A percentile compares a stretch with the other conserved stretches of the same genome.
Evolutionary conservation across 768 basidiomycete species (phyloP).

Genomic region (Boletus pseudo-olivaceus): DNA sequence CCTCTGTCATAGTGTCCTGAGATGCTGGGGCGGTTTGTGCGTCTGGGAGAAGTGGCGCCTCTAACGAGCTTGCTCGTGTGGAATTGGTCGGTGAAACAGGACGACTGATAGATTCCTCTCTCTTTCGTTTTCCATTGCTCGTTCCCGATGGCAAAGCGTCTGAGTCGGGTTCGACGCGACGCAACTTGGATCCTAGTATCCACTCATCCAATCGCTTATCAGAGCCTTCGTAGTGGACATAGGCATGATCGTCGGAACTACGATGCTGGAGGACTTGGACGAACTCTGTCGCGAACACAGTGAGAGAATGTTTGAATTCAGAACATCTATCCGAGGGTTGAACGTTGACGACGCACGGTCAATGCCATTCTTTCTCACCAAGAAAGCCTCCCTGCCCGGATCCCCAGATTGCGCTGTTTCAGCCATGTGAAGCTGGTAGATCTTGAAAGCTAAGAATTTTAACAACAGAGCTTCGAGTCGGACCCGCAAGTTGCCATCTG

Average conservation of each 20-base stretch:
- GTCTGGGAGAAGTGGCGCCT: conserved; percentile 4
- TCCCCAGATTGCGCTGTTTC: conserved; percentile 12
- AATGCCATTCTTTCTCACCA: conserved; percentile 33
- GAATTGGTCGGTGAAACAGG: conserved; percentile 18
- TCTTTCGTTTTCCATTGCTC: conserved; percentile 35
- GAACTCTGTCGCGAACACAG: conserved; percentile 30
- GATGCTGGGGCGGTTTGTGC: conserved; percentile 11
- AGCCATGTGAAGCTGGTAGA: conserved; percentile 17
- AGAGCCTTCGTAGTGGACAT: conserved; percentile 68
- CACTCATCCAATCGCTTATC: conserved; percentile 79
- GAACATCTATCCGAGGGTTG: conserved; percentile 6
- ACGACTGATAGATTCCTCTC: conserved; percentile 15
- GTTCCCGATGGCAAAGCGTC: conserved; percentile 15
- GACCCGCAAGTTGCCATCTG: conserved; percentile 1
- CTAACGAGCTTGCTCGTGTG: conserved; percentile 25
- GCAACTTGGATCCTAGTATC: conserved; percentile 47
- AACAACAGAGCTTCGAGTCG: background rate
- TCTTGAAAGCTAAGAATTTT: background rate
- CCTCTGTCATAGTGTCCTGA: conserved; percentile 52
- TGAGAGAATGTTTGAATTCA: conserved; percentile 7
- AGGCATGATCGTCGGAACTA: conserved; percentile 42
- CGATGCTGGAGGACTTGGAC: conserved; percentile 55
- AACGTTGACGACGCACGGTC: conserved; percentile 34
- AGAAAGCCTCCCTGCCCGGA: conserved; percentile 8
- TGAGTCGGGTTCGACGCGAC: conserved; percentile 24